phyloP scores from a whole-genome alignment of 179 eudicot genomes.

The Nepenthes alata region DNA sequence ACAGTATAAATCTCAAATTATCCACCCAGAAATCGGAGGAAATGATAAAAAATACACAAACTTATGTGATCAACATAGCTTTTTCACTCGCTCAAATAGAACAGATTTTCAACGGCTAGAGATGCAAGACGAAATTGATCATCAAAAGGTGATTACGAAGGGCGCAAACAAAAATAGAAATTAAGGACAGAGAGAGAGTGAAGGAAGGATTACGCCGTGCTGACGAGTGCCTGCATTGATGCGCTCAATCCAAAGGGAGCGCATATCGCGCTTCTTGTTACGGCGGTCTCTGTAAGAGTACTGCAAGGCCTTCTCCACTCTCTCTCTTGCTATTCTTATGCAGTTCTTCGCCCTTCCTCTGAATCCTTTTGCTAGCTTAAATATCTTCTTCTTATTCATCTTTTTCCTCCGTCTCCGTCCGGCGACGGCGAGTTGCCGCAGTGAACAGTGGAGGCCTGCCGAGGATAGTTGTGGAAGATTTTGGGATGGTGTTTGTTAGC shows the following conservation, averaged over 20 bases:
- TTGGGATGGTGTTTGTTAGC: too few relatives aligned
- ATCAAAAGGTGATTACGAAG: too few relatives aligned
- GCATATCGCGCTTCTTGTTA: constrained; percentile 95
- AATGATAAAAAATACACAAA: neutral
- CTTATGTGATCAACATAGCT: neutral
- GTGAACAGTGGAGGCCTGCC: too few relatives aligned
- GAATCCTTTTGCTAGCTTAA: constrained; percentile 80
- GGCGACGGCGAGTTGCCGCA: neutral
- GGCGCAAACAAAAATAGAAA: neutral
- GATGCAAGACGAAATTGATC: too few relatives aligned
- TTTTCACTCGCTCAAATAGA: too few relatives aligned
- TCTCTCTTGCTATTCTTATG: constrained; percentile 78
- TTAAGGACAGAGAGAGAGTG: neutral
- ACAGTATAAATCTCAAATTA: too few relatives aligned
- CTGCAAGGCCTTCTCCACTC: constrained; percentile 96
- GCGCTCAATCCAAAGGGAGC: constrained; percentile 90
- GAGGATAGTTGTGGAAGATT: too few relatives aligned
- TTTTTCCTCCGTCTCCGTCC: neutral
- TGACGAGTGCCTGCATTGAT: constrained; percentile 86
- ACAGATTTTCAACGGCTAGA: too few relatives aligned
- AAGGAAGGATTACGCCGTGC: constrained; percentile 42
- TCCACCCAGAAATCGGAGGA: too few relatives aligned
- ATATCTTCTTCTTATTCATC: constrained; percentile 93
- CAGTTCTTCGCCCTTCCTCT: constrained; percentile 92
- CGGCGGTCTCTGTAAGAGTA: constrained; percentile 90